Conservation (phyloP, 75 land plant genomes). For the Ceratopteris richardii region DNA sequence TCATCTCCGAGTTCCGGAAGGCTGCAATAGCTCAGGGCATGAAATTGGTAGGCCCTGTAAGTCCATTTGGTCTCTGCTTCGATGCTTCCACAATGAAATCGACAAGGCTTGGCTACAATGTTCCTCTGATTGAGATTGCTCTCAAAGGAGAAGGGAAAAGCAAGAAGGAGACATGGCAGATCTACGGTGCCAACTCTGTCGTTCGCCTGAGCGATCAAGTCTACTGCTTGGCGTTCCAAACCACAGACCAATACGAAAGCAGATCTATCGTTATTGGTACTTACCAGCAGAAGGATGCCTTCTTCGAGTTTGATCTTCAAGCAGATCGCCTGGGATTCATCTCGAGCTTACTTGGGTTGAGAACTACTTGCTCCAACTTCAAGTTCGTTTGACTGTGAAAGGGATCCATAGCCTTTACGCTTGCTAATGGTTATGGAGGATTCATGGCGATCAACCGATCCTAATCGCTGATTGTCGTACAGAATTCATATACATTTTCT, state of each 20-base stretch:
- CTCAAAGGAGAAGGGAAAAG: conserved; percentile 14
- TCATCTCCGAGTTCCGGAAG: not conserved
- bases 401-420: no score
- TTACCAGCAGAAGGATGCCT: conserved; percentile 36
- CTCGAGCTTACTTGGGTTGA: conserved; percentile 17
- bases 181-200: conserved; percentile 55
- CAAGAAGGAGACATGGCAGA: no score
- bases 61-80: conserved; percentile 4
- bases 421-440: no score
- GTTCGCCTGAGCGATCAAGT: conserved; percentile 22
- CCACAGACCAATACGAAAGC: conserved; percentile 23
- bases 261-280: conserved; percentile 29
- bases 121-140: conserved; percentile 1
- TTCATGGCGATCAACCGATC: no score
- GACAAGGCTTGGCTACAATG: not conserved
- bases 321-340: conserved; percentile 30
- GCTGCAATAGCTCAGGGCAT: conserved; percentile 17
- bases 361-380: conserved; percentile 14
- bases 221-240: conserved; percentile 49
- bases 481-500: no score
- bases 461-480: no score
- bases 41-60: not conserved
- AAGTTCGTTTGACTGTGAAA: no score
- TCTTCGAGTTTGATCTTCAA: conserved; percentile 37
- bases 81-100: conserved; percentile 11